Conservation (phyloP, 345 rosid genomes). For the Xanthoceras sorbifolium region DNA sequence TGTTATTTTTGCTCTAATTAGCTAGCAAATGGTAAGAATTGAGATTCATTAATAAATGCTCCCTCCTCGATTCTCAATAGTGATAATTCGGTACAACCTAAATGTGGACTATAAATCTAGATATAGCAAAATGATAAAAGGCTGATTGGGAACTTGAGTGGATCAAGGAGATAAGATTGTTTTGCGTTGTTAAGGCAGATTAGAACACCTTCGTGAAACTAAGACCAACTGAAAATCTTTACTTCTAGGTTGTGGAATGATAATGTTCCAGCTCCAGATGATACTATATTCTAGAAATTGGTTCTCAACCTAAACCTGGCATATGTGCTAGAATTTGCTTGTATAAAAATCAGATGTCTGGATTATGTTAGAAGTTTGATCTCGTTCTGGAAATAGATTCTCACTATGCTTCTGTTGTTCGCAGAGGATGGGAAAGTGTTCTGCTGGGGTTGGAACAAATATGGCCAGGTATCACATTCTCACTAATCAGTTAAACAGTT, state of each 20-base stretch:
- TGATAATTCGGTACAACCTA: too few relatives aligned
- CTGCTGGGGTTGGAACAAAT: conserved; percentile 99
- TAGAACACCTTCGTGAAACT: not conserved
- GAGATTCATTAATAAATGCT: too few relatives aligned
- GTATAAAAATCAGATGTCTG: not conserved
- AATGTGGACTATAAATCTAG: too few relatives aligned
- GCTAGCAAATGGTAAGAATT: too few relatives aligned
- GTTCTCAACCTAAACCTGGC: not conserved
- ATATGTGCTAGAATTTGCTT: not conserved
- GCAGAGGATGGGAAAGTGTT: conserved; percentile 73
- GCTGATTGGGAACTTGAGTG: not conserved
- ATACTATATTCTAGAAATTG: not conserved
- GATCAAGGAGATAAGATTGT: not conserved
- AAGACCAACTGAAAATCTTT: not conserved
- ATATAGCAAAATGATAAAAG: not conserved
- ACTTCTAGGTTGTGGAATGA: not conserved
- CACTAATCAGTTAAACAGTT: not conserved
- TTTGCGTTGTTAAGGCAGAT: not conserved
- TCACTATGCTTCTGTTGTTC: conserved; percentile 27
- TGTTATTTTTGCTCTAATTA: too few relatives aligned
- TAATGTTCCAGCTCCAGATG: not conserved
- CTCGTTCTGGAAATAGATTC: not conserved
- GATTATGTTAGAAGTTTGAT: not conserved
- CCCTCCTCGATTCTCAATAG: too few relatives aligned
- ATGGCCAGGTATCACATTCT: conserved; percentile 80